Evolutionary conservation across 495 filamentous ascomycete species (phyloP).

Genomic region (Diplogelasinospora grovesii): DNA sequence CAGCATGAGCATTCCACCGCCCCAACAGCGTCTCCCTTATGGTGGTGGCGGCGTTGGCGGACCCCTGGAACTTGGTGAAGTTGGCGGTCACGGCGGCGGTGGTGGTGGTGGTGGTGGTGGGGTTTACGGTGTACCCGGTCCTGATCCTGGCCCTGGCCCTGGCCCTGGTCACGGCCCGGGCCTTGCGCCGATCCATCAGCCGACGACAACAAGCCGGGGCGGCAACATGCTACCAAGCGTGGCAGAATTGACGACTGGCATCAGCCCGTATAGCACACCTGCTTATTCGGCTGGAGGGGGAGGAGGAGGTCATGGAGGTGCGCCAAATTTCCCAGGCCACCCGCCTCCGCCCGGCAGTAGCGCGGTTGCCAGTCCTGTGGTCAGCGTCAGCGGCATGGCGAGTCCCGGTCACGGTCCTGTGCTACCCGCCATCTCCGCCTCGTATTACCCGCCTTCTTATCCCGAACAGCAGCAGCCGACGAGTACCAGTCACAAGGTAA

Average conservation of each 20-base stretch:
- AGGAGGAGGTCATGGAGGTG: too few relatives aligned
- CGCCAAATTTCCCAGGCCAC: constrained; percentile 32
- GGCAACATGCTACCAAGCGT: constrained; percentile 43
- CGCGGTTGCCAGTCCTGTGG: constrained; percentile 36
- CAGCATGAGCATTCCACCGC: constrained; percentile 33
- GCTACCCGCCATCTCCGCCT: constrained; percentile 30
- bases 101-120: too few relatives aligned
- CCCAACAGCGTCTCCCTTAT: constrained; percentile 20
- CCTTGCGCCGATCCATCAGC: constrained; percentile 41
- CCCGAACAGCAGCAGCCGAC: constrained; percentile 13
- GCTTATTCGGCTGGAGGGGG: constrained; percentile 42
- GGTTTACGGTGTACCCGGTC: too few relatives aligned
- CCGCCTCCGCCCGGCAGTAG: constrained; percentile 31
- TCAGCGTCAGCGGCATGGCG: too few relatives aligned
- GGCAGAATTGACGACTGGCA: constrained; percentile 48
- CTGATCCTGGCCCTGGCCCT: too few relatives aligned
- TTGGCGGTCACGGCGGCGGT: too few relatives aligned
- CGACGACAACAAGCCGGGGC: constrained; percentile 18
- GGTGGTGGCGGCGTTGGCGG: too few relatives aligned
- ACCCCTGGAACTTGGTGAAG: too few relatives aligned
- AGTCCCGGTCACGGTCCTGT: too few relatives aligned
- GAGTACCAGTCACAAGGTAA: too few relatives aligned
- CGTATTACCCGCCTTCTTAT: constrained; percentile 24
- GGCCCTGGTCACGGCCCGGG: constrained; percentile 21
- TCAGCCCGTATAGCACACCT: constrained; percentile 47